Conservation (phyloP, 768 basidiomycete species). For the Podaxis sp. region DNA sequence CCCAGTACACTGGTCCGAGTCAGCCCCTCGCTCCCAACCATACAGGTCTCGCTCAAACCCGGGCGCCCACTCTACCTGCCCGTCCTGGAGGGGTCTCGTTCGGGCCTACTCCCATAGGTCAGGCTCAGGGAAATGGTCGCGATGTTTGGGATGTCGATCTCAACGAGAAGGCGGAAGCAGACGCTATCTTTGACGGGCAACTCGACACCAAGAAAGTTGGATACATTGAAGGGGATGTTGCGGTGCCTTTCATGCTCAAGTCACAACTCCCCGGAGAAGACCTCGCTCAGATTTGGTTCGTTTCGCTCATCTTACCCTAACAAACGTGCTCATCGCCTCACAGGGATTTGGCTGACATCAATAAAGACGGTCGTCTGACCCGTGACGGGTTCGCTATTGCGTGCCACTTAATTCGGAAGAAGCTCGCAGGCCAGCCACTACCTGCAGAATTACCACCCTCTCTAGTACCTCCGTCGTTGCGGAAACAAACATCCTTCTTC, state of each 20-base stretch:
- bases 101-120: conserved; percentile 14
- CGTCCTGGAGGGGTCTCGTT: conserved; percentile 28
- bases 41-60: conserved; percentile 39
- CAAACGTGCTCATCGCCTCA: conserved; percentile 7
- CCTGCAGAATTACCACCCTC: conserved; percentile 68
- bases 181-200: conserved; percentile 71
- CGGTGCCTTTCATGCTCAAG: conserved; percentile 94
- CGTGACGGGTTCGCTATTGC: conserved; percentile 95
- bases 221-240: conserved; percentile 89
- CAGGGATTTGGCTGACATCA: conserved; percentile 94
- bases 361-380: conserved; percentile 82
- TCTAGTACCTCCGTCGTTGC: conserved; percentile 82
- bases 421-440: conserved; percentile 75
- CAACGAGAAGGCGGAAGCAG: conserved; percentile 74
- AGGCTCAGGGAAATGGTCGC: conserved; percentile 28
- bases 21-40: conserved; percentile 49
- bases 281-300: conserved; percentile 91
- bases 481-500: conserved; percentile 40
- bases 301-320: conserved; percentile 13
- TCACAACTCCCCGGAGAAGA: conserved; percentile 79
- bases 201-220: conserved; percentile 76
- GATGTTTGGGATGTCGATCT: conserved; percentile 80
- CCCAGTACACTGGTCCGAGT: conserved; percentile 67
- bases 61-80: conserved; percentile 38
- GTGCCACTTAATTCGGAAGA: conserved; percentile 88